phyloP scores from a whole-genome alignment of 2,329 filamentous ascomycete species.

The Penicillium hordei region DNA sequence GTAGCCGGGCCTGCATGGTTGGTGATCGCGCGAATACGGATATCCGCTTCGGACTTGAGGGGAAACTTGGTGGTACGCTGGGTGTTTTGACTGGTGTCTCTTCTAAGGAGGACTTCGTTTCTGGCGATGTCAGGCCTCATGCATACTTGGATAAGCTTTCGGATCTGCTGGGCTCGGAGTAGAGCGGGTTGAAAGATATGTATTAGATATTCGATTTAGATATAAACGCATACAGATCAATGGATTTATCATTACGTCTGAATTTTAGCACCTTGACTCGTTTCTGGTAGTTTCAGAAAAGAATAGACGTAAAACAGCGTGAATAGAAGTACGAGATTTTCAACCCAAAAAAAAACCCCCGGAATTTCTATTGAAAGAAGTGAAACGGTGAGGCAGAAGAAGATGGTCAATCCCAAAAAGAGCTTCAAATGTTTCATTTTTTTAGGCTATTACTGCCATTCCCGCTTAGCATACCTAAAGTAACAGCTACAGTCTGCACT shows the following conservation, averaged over 20 bases:
- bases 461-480: too few relatives aligned
- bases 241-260: not conserved
- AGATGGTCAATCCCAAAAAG: too few relatives aligned
- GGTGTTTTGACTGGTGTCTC: slow-evolving; percentile 88
- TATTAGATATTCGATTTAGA: not conserved
- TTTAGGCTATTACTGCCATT: too few relatives aligned
- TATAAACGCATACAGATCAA: not conserved
- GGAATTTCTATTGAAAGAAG: too few relatives aligned
- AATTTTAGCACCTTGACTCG: not conserved
- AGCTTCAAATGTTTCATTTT: too few relatives aligned
- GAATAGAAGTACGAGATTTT: too few relatives aligned
- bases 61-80: slow-evolving; percentile 84
- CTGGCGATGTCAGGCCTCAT: slow-evolving; percentile 69
- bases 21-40: slow-evolving; percentile 93
- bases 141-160: slow-evolving; percentile 84
- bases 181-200: not conserved
- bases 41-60: slow-evolving; percentile 91
- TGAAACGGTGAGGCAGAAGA: too few relatives aligned
- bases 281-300: not conserved
- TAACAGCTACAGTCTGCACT: too few relatives aligned
- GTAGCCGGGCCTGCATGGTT: slow-evolving; percentile 87
- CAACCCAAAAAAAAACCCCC: too few relatives aligned
- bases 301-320: too few relatives aligned
- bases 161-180: slow-evolving; percentile 59
- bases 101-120: slow-evolving; percentile 76